Evolutionary conservation across 208 protist genomes (phyloP), one percentile per base, ranked within the genome.

Genomic region (Crithidia bombi): DNA sequence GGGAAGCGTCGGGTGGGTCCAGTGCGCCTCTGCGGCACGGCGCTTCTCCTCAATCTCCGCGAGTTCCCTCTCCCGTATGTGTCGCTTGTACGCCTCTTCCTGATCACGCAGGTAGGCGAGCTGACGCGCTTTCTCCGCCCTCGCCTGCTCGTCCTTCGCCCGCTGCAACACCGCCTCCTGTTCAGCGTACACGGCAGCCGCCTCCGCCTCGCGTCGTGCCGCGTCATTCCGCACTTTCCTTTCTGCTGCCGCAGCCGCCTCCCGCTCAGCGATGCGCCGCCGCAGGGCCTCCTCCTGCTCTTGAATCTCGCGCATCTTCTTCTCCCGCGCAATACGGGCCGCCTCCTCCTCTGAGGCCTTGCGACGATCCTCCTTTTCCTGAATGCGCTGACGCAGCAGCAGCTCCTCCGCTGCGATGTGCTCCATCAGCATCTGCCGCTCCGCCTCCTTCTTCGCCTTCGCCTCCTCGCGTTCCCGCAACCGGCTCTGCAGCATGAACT

Each of bases 261-360:
- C 72, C 25, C 77, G 78, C 73, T 82, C 50, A 43, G 83, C 66
- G 35, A 93, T 57, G 39, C 84, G 82, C 25, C 75, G 61, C 12
- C 81, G 85, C 36, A 93, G 67, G 28, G 86, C 17, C 41, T 88
- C 82, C 75, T 96, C 90, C 65, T 93, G 85, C 68, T 93, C 90
- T 25, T 84, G 82, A 0, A 93, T 46, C 47, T 84, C 62, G 19
- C 71, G 63, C 23, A 78, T 72, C 72, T 81, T 79, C 62, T 66
- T 47, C 65, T 83, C 63, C 55, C 69, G 69, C 46, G 75, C 69
- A 46, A 66, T 47, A 32, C 66, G 56, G 44, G 57, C 58, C 65
- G 59, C 49, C 71, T 51, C 74, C 58, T 84, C 81, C 56, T 80
- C 74, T 9, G 75, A 75, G 4, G 72, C 78, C 54, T 75, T 65